Evolutionary conservation across 148 eudicot species (phyloP), one percentile per base, ranked within the genome.

Genomic region (Polygonum maritimum): DNA sequence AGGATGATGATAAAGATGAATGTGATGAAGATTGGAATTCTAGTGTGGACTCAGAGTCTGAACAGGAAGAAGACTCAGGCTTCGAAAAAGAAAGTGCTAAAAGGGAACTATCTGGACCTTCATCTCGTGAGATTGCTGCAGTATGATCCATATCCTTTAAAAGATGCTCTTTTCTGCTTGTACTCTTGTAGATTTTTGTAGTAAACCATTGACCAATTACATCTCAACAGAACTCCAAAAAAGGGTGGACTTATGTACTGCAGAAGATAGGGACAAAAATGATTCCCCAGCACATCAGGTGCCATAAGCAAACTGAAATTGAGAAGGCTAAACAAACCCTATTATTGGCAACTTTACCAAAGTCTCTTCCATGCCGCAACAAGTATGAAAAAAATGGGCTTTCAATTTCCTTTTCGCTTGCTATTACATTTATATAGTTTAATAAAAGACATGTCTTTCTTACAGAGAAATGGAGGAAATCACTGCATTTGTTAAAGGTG

Each of bases 391-490:
- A 36, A 57, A 11, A 33, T 38, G 13, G 3, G 69, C 39, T 67
- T 67, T 67, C 40, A 3, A 38, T 67, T 36, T 21, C 5, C 4
- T 3, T 41, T 11, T 5, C 19, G 15, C 35, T 63, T 78, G 15
- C 26, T 47, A 12, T 38, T 8, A 57, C 39, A 3, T 13, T 69
- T 38, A 44, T 4, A 22, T 78, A 19, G 2, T 55, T 35, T 74
- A 67, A 22, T 39, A 36, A 45, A 45, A 72, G 26, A 49, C 72
- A 51, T 51, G 71, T 36, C 22, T 85, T 79, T 48, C 47, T 48
- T 81, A 44, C 84, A 96, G 99, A 90, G 99, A 96, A 86, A 88
- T 92, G 93, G 92, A 92, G 76, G 98, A 96, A 83, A 89, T 96
- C 63, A 82, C 90, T 76, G 71, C 88, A 78, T 88, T 90, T 72